These are phyloP conservation scores for Jasminum sambac DNA, from an alignment of 257 asterid genomes.

Conservation along the genomic window DNA sequence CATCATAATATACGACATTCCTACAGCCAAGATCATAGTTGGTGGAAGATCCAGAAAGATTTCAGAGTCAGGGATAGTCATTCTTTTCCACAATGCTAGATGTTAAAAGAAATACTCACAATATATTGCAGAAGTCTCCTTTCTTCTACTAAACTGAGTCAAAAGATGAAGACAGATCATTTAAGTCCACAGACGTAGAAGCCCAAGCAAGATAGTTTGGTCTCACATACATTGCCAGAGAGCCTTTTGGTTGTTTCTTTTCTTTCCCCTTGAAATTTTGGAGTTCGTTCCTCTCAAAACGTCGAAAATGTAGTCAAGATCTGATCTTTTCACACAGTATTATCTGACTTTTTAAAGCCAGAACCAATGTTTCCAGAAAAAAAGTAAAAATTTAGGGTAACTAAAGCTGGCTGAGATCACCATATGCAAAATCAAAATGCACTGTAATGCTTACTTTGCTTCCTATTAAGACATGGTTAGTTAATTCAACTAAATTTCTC, in stretches of 20 bases:
- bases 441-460: constrained; percentile 1
- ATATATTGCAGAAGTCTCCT: neutral
- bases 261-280: neutral
- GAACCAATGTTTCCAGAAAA: neutral
- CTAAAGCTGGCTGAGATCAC: neutral
- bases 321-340: neutral
- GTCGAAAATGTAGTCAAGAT: neutral
- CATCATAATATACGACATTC: neutral
- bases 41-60: neutral
- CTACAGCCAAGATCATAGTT: neutral
- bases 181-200: neutral
- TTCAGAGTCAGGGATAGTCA: neutral
- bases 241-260: neutral
- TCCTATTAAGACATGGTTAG: constrained; percentile 3
- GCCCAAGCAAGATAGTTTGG: neutral
- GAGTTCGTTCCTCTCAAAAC: neutral
- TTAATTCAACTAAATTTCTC: constrained; percentile 8
- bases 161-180: neutral
- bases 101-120: neutral
- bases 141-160: neutral
- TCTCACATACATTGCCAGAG: neutral
- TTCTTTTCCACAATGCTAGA: neutral
- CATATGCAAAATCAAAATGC: constrained; percentile 7
- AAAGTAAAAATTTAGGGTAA: neutral
- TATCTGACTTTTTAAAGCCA: neutral